A percentile compares a stretch with the other conserved stretches of the same genome.
These are phyloP conservation scores for Solanum hybrid DNA, from an alignment of 305 asterid genomes.

Conservation along the genomic window DNA sequence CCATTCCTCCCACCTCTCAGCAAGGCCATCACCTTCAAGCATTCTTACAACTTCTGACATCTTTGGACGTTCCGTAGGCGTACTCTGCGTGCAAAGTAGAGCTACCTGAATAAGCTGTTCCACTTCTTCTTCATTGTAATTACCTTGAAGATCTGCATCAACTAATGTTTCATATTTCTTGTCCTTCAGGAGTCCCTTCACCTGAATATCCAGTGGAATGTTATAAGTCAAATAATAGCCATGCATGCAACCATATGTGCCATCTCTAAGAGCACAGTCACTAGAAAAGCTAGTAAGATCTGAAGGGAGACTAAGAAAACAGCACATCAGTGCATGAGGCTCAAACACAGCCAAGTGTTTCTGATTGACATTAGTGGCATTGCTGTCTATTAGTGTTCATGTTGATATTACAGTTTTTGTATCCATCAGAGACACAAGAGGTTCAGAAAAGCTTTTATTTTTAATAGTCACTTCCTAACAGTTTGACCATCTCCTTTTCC, in stretches of 20 bases:
- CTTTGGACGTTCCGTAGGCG: slow-evolving; percentile 66
- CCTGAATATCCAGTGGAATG: slow-evolving; percentile 23
- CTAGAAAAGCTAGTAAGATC: not conserved
- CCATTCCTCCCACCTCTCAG: slow-evolving; percentile 78
- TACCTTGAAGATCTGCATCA: slow-evolving; percentile 51
- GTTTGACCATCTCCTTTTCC: not conserved
- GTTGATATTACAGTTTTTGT: not conserved
- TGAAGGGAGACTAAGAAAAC: not conserved
- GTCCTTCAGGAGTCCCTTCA: slow-evolving; percentile 68
- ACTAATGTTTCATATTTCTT: slow-evolving; percentile 65
- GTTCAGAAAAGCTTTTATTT: not conserved
- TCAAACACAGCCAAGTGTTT: not conserved
- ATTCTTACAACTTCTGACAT: slow-evolving; percentile 71
- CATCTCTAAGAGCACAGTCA: not conserved
- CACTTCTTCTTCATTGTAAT: slow-evolving; percentile 50
- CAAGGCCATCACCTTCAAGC: slow-evolving; percentile 71
- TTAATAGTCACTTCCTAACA: not conserved
- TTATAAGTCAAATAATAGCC: not conserved
- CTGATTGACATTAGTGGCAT: not conserved
- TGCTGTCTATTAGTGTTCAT: not conserved
- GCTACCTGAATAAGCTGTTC: slow-evolving; percentile 75
- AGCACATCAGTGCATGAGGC: not conserved
- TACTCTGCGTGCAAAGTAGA: slow-evolving; percentile 61
- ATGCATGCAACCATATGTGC: not conserved
- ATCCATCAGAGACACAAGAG: not conserved